Evolutionary conservation across 495 filamentous ascomycete species (phyloP).

Genomic region (Aspergillus steynii): DNA sequence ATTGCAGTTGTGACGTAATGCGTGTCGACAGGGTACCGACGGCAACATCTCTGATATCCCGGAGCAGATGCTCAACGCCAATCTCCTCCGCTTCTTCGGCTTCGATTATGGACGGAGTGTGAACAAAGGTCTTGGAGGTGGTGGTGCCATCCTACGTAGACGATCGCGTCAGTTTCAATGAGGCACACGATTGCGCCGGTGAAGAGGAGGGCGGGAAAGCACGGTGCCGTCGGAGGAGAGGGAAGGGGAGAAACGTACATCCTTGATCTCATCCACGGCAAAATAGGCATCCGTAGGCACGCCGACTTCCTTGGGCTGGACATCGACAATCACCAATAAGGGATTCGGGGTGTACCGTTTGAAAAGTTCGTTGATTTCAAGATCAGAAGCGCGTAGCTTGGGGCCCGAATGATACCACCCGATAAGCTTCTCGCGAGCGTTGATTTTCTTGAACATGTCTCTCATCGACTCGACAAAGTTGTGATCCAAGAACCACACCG

Average conservation of each 20-base stretch:
- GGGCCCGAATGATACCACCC: conserved; percentile 99
- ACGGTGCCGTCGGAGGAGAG: not conserved
- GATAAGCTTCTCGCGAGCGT: conserved; percentile 97
- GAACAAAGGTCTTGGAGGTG: conserved; percentile 95
- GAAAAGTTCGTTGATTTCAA: conserved; percentile 99
- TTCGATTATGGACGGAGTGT: conserved; percentile 98
- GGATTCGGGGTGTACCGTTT: conserved; percentile 98
- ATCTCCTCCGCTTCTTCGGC: conserved; percentile 99
- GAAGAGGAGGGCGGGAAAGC: too few species aligned
- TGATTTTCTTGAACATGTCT: conserved; percentile 99
- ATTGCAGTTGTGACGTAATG: conserved; percentile 96
- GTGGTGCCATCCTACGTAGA: conserved; percentile 85
- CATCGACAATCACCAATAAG: conserved; percentile 95
- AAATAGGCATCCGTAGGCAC: conserved; percentile 99
- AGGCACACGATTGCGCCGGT: not conserved
- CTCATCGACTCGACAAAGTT: conserved; percentile 99
- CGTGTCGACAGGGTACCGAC: conserved; percentile 98
- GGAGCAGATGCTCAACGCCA: conserved; percentile 94
- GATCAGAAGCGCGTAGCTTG: conserved; percentile 93
- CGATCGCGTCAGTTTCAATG: not conserved
- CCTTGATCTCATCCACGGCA: conserved; percentile 99
- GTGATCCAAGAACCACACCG: conserved; percentile 98
- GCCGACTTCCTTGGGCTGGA: conserved; percentile 96
- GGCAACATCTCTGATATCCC: conserved; percentile 95
- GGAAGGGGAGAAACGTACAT: conserved; percentile 62